A percentile compares a stretch with the other conserved stretches of the same genome.
Evolutionary conservation across 2,329 filamentous ascomycete species (phyloP).

Genomic region (Botrytis byssoidea): DNA sequence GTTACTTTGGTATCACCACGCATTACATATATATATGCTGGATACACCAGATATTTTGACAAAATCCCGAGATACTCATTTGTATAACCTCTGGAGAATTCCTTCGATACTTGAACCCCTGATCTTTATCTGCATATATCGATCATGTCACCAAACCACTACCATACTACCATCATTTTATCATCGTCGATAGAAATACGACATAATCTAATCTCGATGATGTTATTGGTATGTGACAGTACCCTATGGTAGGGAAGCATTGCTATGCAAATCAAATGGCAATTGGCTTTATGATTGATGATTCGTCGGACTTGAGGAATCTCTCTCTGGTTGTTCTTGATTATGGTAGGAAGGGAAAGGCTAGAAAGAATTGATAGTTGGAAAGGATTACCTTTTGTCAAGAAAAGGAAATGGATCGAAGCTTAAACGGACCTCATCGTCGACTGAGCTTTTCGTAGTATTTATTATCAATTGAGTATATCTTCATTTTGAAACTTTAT

Average conservation of each 20-base stretch:
- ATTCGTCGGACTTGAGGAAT: background rate
- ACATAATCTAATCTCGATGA: conserved; percentile 5
- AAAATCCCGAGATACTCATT: background rate
- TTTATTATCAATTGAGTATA: background rate
- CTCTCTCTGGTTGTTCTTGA: background rate
- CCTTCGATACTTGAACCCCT: background rate
- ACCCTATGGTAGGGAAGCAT: background rate
- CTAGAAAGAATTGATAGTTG: background rate
- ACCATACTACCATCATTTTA: background rate
- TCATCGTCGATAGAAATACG: background rate
- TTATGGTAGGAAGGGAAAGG: background rate
- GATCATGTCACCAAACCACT: background rate
- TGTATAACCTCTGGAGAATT: background rate
- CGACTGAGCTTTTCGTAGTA: background rate
- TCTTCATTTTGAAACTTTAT: background rate
- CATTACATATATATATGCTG: background rate
- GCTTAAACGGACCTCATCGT: background rate
- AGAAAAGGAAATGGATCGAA: background rate
- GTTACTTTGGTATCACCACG: background rate
- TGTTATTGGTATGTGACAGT: background rate
- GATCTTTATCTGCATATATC: conserved; percentile 12
- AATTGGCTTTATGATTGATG: background rate
- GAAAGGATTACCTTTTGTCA: background rate
- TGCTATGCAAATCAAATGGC: background rate
- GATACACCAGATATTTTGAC: conserved; percentile 1